A percentile compares a stretch with the other conserved stretches of the same genome.
phyloP scores from a whole-genome alignment of 257 asterid genomes.

The Solanum sparsipilum region DNA sequence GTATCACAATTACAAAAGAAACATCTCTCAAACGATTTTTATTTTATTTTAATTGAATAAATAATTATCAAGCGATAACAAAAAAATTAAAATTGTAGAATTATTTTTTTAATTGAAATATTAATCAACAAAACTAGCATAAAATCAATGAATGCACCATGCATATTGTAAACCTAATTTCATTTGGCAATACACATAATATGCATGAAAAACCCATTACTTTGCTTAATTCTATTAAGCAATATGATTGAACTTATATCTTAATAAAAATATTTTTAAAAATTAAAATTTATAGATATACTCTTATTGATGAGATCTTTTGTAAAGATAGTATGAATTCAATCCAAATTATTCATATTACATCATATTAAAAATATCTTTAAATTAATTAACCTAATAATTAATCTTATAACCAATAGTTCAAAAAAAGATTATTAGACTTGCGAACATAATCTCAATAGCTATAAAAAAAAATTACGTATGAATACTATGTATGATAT shows the following conservation, averaged over 20 bases:
- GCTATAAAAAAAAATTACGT: background rate
- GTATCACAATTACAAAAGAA: background rate
- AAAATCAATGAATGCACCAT: background rate
- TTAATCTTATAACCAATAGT: accelerated
- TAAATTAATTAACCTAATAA: too few species aligned
- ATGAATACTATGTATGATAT: background rate
- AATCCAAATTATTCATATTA: too few species aligned
- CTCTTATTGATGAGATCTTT: background rate
- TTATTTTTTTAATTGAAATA: background rate
- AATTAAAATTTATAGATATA: background rate
- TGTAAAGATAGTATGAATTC: background rate
- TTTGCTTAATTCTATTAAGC: too few species aligned
- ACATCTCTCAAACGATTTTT: background rate
- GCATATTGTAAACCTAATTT: background rate
- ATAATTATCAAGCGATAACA: background rate
- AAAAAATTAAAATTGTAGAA: background rate
- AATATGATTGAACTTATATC: too few species aligned
- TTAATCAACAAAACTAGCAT: background rate
- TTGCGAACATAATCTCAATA: too few species aligned
- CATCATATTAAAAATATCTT: too few species aligned
- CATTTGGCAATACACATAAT: background rate
- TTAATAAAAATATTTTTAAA: too few species aligned
- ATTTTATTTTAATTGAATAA: background rate
- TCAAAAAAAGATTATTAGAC: too few species aligned
- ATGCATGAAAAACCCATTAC: background rate